These are phyloP conservation scores for Rutstroemia sydowiana DNA, from an alignment of 2,329 filamentous ascomycete species.

Conservation along the genomic window DNA sequence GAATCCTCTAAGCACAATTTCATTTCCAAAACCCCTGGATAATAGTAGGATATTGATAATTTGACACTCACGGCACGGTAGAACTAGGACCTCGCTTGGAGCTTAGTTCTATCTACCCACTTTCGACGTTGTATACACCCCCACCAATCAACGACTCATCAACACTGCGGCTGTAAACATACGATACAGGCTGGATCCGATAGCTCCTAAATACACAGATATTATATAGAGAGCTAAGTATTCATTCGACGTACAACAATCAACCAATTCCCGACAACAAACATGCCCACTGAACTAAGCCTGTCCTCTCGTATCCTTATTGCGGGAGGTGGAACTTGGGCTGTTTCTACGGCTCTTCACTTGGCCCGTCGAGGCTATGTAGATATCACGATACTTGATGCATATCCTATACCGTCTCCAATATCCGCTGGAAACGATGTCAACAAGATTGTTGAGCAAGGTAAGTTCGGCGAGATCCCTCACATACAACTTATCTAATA, in stretches of 20 bases:
- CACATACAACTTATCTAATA: neutral
- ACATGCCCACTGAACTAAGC: constrained; percentile 6
- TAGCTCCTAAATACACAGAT: too few relatives aligned
- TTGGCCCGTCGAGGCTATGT: constrained; percentile 38
- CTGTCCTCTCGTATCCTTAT: constrained; percentile 30
- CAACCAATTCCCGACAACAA: neutral
- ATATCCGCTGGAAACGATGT: constrained; percentile 51
- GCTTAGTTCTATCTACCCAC: neutral
- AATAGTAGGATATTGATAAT: too few relatives aligned
- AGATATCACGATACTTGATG: constrained; percentile 42
- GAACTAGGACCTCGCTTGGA: neutral
- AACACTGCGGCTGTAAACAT: neutral
- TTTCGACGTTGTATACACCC: neutral
- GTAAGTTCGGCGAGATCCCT: neutral
- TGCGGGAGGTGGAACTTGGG: constrained; percentile 37
- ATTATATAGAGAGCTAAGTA: neutral
- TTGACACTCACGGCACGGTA: too few relatives aligned
- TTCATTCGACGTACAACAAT: neutral
- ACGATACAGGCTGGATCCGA: too few relatives aligned
- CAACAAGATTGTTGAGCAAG: constrained; percentile 48
- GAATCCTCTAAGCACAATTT: too few relatives aligned
- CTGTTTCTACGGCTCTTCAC: constrained; percentile 38
- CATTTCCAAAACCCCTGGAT: too few relatives aligned
- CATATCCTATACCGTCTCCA: constrained; percentile 34
- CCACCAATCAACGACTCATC: neutral